Conservation (phyloP, 106 monocot genomes). For the Narthecium ossifragum region DNA sequence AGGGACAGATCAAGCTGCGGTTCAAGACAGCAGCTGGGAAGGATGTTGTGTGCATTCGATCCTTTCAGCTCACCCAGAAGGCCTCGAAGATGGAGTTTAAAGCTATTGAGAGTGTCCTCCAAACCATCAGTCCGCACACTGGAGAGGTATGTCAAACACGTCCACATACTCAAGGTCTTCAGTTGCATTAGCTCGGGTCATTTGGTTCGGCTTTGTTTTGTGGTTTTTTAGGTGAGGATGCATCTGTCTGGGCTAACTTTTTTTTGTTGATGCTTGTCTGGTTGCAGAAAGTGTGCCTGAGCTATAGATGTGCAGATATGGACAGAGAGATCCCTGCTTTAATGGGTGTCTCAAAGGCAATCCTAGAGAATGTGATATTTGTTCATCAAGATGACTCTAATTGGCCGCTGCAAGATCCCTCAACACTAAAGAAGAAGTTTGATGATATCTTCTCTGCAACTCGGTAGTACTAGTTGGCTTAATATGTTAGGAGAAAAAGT, state of each 20-base stretch:
- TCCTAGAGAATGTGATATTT: conserved; percentile 97
- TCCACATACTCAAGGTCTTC: background rate
- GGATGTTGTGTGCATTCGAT: conserved; percentile 96
- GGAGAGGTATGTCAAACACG: conserved; percentile 51
- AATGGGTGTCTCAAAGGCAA: conserved; percentile 97
- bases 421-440: conserved; percentile 97
- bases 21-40: conserved; percentile 96
- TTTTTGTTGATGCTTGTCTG: background rate
- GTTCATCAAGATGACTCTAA: conserved; percentile 99
- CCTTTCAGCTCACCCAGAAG: conserved; percentile 99
- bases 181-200: no score
- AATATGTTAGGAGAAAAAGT: background rate
- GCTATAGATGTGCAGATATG: conserved; percentile 99
- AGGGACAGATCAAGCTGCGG: conserved; percentile 93
- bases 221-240: background rate
- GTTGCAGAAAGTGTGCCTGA: conserved; percentile 92
- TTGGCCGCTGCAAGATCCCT: conserved; percentile 96
- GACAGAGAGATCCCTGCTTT: conserved; percentile 92
- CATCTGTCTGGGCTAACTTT: background rate
- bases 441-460: conserved; percentile 99
- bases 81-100: conserved; percentile 99
- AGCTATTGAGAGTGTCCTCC: conserved; percentile 98
- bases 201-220: background rate
- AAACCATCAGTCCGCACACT: conserved; percentile 93
- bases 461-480: conserved; percentile 36